Evolutionary conservation across 345 rosid species (phyloP).

Genomic region (Brassica napus): Da-Ae NC_063435.1:5429501-5430000

Average conservation of each 20-base stretch:
- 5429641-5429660: slow-evolving; percentile 78
- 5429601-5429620: slow-evolving; percentile 59
- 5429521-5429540: slow-evolving; percentile 78
- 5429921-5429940: slow-evolving; percentile 66
- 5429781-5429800: slow-evolving; percentile 91
- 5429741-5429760: slow-evolving; percentile 83
- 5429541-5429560: slow-evolving; percentile 73
- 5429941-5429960: slow-evolving; percentile 64
- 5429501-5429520: slow-evolving; percentile 84
- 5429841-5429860: slow-evolving; percentile 15
- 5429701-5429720: slow-evolving; percentile 30
- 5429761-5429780: slow-evolving; percentile 70
- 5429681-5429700: slow-evolving; percentile 85
- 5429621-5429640: slow-evolving; percentile 95
- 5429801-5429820: slow-evolving; percentile 79
- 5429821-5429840: slow-evolving; percentile 65
- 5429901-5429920: slow-evolving; percentile 78
- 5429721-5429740: slow-evolving; percentile 77
- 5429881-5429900: slow-evolving; percentile 14
- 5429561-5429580: slow-evolving; percentile 41
- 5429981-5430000: too few species aligned
- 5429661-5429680: slow-evolving; percentile 93
- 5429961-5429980: slow-evolving; percentile 65
- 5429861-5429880: not conserved
- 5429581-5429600: slow-evolving; percentile 48